These are phyloP conservation scores for Blakeslea trispora DNA, from an alignment of 371 early-diverging fungal genomes.

Conservation along the genomic window DNA sequence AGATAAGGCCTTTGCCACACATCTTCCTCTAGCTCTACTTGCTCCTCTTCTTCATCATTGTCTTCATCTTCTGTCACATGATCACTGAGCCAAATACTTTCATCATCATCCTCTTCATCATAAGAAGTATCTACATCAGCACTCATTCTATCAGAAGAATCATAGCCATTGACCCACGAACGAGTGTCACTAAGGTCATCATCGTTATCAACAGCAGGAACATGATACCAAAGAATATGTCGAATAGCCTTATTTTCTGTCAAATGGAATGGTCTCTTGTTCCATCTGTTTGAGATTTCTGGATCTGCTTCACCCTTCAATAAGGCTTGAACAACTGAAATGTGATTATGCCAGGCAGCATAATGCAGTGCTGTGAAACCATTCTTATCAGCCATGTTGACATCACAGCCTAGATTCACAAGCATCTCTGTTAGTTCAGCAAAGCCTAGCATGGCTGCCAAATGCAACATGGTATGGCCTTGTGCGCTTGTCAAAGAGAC, in stretches of 20 bases:
- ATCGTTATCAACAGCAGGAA: conserved; percentile 7
- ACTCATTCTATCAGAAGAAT: conserved; percentile 33
- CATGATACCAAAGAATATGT: conserved; percentile 19
- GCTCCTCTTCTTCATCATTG: conserved; percentile 9
- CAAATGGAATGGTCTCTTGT: conserved; percentile 33
- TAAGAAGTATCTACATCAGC: conserved; percentile 42
- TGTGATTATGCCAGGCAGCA: conserved; percentile 19
- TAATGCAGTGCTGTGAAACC: conserved; percentile 30
- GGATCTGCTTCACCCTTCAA: conserved; percentile 32
- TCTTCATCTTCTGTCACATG: background rate
- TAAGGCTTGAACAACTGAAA: conserved; percentile 25
- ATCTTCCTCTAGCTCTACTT: background rate
- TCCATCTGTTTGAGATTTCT: conserved; percentile 30
- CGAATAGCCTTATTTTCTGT: conserved; percentile 23
- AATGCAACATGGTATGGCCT: conserved; percentile 50
- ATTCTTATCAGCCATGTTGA: conserved; percentile 36
- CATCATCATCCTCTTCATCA: conserved; percentile 25
- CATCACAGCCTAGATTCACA: conserved; percentile 34
- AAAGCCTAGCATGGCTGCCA: conserved; percentile 45
- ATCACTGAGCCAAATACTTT: conserved; percentile 31
- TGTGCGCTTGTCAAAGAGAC: conserved; percentile 41
- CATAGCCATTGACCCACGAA: conserved; percentile 14
- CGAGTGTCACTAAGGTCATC: conserved; percentile 8
- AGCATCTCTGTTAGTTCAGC: conserved; percentile 22
- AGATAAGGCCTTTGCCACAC: conserved; percentile 14